A percentile compares a stretch with the other conserved stretches of the same genome.
phyloP scores from a whole-genome alignment of 2,329 filamentous ascomycete genomes.

The Pezizomycotina sp. region DNA sequence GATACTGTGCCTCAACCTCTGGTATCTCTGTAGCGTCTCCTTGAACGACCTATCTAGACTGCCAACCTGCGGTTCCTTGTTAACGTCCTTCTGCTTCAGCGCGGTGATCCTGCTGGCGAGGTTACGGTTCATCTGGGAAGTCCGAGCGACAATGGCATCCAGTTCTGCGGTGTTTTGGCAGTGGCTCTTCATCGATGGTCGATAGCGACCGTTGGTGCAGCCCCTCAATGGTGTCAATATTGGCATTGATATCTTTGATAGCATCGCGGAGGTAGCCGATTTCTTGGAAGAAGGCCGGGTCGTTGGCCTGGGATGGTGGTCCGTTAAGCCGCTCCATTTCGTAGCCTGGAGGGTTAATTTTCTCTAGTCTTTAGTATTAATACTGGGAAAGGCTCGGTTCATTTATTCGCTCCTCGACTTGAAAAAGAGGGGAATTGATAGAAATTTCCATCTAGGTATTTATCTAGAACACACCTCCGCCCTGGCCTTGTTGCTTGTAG shows the following conservation, averaged over 20 bases:
- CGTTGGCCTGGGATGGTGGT: conserved; percentile 9
- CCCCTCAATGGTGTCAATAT: conserved; percentile 53
- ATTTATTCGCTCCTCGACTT: conserved; percentile 17
- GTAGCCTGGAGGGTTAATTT: conserved; percentile 21
- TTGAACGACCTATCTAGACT: conserved; percentile 66
- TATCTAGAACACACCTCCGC: conserved; percentile 8
- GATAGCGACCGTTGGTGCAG: conserved; percentile 56
- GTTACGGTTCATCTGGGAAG: conserved; percentile 66
- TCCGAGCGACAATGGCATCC: conserved; percentile 56
- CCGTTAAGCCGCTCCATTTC: conserved; percentile 13
- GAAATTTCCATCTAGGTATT: conserved; percentile 4
- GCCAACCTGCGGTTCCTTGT: conserved; percentile 65
- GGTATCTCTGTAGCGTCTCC: conserved; percentile 64
- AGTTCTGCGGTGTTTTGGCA: conserved; percentile 52
- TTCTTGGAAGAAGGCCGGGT: conserved; percentile 20
- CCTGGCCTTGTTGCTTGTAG: conserved; percentile 10
- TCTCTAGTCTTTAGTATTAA: conserved; percentile 20
- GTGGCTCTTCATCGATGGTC: conserved; percentile 54
- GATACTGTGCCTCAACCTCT: conserved; percentile 64
- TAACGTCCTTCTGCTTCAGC: conserved; percentile 61
- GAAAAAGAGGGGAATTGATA: conserved; percentile 2
- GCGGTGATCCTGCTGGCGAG: conserved; percentile 64
- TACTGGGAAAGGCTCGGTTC: conserved; percentile 22
- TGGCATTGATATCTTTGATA: conserved; percentile 56
- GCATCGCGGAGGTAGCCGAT: conserved; percentile 30